phyloP scores from a whole-genome alignment of 305 asterid genomes.

The Fraxinus latifolia region DNA sequence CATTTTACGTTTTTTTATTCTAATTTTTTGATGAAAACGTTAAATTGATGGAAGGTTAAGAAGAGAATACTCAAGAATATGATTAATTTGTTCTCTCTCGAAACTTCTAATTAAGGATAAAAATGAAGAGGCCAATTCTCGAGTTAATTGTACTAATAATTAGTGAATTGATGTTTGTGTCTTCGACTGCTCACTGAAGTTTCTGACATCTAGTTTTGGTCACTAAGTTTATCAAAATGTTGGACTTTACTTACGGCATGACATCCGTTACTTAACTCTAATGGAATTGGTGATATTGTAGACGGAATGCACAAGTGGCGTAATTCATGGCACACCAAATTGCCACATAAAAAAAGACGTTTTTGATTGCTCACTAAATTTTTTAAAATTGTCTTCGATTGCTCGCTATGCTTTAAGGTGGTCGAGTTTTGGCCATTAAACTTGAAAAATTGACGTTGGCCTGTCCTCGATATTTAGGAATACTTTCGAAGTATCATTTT shows the following conservation, averaged over 20 bases:
- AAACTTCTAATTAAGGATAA: background rate
- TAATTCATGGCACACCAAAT: no score
- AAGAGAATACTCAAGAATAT: background rate
- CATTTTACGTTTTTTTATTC: background rate
- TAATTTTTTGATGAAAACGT: background rate
- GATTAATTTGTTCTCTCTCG: background rate
- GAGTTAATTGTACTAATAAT: background rate
- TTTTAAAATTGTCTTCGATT: no score
- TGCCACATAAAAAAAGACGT: no score
- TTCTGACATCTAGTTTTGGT: background rate
- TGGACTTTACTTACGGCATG: no score
- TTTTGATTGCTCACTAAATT: no score
- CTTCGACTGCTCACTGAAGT: background rate
- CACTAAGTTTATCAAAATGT: no score
- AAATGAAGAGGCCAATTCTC: no score
- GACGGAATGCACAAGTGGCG: no score
- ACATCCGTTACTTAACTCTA: no score
- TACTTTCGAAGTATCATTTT: background rate
- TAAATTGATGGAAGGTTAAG: background rate
- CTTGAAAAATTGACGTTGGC: no score
- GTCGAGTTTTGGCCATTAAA: background rate
- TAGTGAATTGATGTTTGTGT: background rate
- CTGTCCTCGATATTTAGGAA: background rate
- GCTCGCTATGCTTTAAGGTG: no score
- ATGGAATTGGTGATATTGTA: no score